Evolutionary conservation across 257 asterid species (phyloP), one percentile per base, ranked within the genome.

Genomic region (Lycium ferocissimum): DNA sequence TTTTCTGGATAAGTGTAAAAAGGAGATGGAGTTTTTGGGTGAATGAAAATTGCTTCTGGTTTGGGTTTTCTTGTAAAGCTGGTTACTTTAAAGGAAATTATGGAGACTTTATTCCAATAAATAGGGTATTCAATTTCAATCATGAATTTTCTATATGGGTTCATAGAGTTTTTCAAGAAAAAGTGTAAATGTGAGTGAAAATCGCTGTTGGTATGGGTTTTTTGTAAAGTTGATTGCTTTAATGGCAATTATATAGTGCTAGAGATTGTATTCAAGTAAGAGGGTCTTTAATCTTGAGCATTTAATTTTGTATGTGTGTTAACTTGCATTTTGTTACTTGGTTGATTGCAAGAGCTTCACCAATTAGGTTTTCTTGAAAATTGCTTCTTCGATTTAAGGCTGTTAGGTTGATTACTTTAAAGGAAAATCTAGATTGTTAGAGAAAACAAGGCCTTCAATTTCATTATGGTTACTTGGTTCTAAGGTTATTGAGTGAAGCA

Each of bases 401-500:
- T 49, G 20, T 75, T 18, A 17, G 54, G 13, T 75, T 75, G 81
- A 75, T 75, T 12, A 75, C 54, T 70, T 40, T 17, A 38, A 40
- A 70, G 79, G 79, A 70, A 70, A 70, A 70, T 70, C 15, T 40
- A 33, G 79, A 70, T 13, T 70, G 4, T 33, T 8, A 17, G 79
- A 70, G 54, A 9, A 70, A 70, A 17, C 14, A 18, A 14, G 33
- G 35, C 14, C 79, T 70, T 70, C 54, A 40, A 38, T 67, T 43
- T 40, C 54, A 70, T 70, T 14, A 14, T 69, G 59, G n/a, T 49
- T 75, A 22, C 40, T 75, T 75, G 62, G 62, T 51, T 13, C 57
- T 13, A 49, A 22, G 61, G 81, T 49, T 53, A 75, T 26, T 12
- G 49, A 14, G 82, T 78, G 45, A 26, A 26, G 82, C 81, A 78